Base-by-base conservation (phyloP, 2,329 filamentous ascomycete species). In the Fusarium floridanum region DNA sequence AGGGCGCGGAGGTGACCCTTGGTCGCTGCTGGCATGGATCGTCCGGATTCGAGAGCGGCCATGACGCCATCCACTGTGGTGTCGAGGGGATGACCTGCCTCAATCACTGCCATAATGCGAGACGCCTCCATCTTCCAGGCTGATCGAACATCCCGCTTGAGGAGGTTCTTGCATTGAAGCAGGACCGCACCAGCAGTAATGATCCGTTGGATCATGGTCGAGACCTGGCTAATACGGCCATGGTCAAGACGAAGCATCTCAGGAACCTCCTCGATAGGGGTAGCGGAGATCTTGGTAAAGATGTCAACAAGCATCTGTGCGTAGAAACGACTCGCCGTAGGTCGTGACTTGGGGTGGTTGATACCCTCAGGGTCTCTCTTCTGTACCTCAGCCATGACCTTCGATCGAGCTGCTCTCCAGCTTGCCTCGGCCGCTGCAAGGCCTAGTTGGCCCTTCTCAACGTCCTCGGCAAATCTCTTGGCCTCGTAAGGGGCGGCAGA, bases 91-190 rank as follows among this genome's bases (percentile, higher is more conserved):
- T 87, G 82, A 37, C 87, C 83, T 16, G 86, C 88, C 73, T 93
- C 91, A 12, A 95, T 88, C 1, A 94, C 89, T 1, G 89, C 84
- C 85, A 93, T 90, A 73, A 95, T 90, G n/a, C 93, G 90, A 4
- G 86, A 85, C 0, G 93, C 92, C 82, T 95, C 92, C 27, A 87
- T 89, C 82, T 92, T 94, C 94, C 94, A 97, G 22, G 92, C 91
- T 14, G 89, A 89, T 53, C 94, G 91, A 5, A 95, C 93, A 78
- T 96, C 94, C 17, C 94, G 91, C 83, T 95, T 95, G 36, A 97
- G 88, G 9, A 96, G 86, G 76, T 95, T 96, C 85, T 97, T 97
- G 82, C 92, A 93, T 61, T 95, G 94, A 16, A 96, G 84, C 32
- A 95, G 85, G 57, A 96, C 92, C 0, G 93, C 92, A 1, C 92